Evolutionary conservation across 352 stramenopile species (phyloP).

Genomic region (Pilasporangium apinafurcum): DNA sequence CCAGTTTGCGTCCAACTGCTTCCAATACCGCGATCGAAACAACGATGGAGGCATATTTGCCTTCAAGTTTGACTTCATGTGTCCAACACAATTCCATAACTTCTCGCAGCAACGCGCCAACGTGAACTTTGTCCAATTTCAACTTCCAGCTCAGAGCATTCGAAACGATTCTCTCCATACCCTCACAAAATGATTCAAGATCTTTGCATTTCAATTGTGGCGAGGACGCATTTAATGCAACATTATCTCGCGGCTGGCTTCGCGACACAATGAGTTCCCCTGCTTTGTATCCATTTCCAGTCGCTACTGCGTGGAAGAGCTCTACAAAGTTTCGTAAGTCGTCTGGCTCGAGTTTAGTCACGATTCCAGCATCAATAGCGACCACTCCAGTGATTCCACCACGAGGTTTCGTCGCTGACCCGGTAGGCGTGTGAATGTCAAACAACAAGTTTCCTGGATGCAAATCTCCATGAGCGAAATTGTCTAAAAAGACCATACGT

Average conservation of each 20-base stretch:
- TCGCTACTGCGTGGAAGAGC: constrained; percentile 79
- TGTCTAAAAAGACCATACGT: constrained; percentile 95
- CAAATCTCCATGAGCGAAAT: constrained; percentile 92
- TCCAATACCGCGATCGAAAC: constrained; percentile 94
- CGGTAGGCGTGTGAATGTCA: constrained; percentile 14
- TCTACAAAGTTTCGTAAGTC: constrained; percentile 84
- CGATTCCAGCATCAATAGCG: constrained; percentile 81
- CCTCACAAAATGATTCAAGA: constrained; percentile 60
- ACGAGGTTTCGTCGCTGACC: background rate
- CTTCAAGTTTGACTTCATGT: constrained; percentile 92
- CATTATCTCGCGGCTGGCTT: constrained; percentile 32
- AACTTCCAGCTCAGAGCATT: constrained; percentile 58
- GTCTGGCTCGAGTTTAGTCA: constrained; percentile 66
- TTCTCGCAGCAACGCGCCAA: constrained; percentile 59
- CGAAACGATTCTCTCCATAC: constrained; percentile 69
- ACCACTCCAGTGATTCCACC: constrained; percentile 38
- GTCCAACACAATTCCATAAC: constrained; percentile 89
- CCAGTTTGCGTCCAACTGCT: constrained; percentile 83
- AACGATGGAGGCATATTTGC: constrained; percentile 92
- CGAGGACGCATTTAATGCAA: constrained; percentile 15
- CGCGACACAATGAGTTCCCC: constrained; percentile 69
- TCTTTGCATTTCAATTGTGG: constrained; percentile 56
- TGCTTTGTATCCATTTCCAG: constrained; percentile 72
- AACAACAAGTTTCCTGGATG: constrained; percentile 91
- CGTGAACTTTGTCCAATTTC: constrained; percentile 66